These are phyloP conservation scores for Domatiomyces catenatus DNA, from an alignment of 2,329 filamentous ascomycete genomes.

Conservation along the genomic window DNA sequence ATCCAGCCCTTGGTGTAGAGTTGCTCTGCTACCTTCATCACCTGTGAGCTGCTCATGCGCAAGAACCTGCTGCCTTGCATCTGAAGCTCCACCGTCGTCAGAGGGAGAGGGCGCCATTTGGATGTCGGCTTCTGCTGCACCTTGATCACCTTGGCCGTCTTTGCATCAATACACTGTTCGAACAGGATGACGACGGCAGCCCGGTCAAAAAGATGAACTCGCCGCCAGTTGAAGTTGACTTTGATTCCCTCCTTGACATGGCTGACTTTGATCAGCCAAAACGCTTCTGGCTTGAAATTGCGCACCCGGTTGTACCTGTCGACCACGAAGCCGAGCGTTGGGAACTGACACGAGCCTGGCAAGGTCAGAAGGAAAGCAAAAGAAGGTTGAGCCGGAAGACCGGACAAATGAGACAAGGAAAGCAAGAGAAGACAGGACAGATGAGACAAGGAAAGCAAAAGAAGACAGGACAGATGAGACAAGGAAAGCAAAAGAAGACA, in stretches of 20 bases:
- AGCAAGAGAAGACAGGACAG: too few relatives aligned
- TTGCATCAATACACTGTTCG: constrained; percentile 66
- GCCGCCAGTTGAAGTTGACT: constrained; percentile 70
- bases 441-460: too few relatives aligned
- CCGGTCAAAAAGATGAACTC: constrained; percentile 75
- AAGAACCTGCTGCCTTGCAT: constrained; percentile 85
- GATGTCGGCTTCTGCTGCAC: constrained; percentile 82
- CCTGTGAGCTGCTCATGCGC: constrained; percentile 75
- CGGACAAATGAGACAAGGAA: too few relatives aligned
- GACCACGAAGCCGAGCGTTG: constrained; percentile 89
- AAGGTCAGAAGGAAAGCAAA: background rate
- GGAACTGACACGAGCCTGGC: constrained; percentile 69
- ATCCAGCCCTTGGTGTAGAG: constrained; percentile 93
- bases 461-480: too few relatives aligned
- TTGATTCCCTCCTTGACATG: constrained; percentile 63
- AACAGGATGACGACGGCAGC: constrained; percentile 67
- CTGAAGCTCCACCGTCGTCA: constrained; percentile 92
- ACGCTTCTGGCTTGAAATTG: constrained; percentile 81
- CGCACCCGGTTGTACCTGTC: constrained; percentile 88
- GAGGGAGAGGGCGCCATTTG: constrained; percentile 82
- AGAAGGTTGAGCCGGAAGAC: too few relatives aligned
- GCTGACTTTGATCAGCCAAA: constrained; percentile 81
- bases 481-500: background rate
- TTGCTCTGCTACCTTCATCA: constrained; percentile 72
- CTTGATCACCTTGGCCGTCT: constrained; percentile 63